Base-by-base conservation (phyloP, 805 yeast genomes). In the Zygosaccharomyces kombuchaensis region DNA sequence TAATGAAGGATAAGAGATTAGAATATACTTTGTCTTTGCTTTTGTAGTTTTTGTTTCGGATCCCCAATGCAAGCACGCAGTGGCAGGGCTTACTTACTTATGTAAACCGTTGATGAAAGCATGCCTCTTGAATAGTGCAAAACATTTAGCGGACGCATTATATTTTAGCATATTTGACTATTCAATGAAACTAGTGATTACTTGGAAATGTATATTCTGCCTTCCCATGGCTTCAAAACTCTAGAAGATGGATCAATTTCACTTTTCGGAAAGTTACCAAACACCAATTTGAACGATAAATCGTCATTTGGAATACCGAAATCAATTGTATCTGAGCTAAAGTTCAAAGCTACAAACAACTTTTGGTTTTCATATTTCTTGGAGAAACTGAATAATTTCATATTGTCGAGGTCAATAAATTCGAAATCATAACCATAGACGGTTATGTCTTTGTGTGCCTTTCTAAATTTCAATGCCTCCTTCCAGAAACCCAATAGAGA, bases 401-500 rank as follows among this genome's bases (percentile, higher is more conserved):
- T 61, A 57, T 74, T 70, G 17, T 70, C 73, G 48, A 58, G 57
- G 55, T 77, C 80, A 45, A 72, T 53, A 34, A 73, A 59, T 43
- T 70, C 68, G 47, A 77, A 71, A 32, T 58, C 58, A 39, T 51
- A 53, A 19, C 83, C 82, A 55, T 74, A 72, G 34, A 71, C 65
- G 41, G 76, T 60, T 12, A 70, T 50, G 34, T 75, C 77, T 51
- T 67, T 69, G 63, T 69, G 57, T 36, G 60, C 58, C 58, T 74
- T 75, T 65, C 83, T 73, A 9, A 68, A 45, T 35, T 55, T 52
- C 51, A 78, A 57, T 5, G 74, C 68, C 50, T 66, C 63, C 50
- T 67, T 67, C 72, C 76, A 77, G 63, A 74, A 77, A 48, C 60
- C 55, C 51, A 70, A 66, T 25, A 75, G 65, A 0, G 81, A 76